Percentiles rank a stretch among this genome's conserved stretches.
Conservation (phyloP, 306 rosid genomes). For the Citrullus colocynthis region DNA sequence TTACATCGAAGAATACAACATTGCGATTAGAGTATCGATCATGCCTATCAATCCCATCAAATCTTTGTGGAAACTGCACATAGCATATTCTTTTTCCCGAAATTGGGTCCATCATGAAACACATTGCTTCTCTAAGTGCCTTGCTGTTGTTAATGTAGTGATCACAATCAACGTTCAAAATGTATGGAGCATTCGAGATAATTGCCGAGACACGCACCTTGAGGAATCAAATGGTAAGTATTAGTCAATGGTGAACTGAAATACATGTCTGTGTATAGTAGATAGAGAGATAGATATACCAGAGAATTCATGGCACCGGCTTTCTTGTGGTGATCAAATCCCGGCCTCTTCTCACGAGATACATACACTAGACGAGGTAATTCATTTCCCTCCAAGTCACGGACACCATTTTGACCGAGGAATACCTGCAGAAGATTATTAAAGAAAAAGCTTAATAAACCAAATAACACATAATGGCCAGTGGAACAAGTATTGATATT, state of each 20-base stretch:
- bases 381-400: constrained; percentile 69
- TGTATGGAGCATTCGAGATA: constrained; percentile 80
- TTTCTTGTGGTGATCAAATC: constrained; percentile 85
- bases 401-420: constrained; percentile 89
- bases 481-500: neutral
- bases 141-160: constrained; percentile 91
- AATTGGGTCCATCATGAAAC: constrained; percentile 92
- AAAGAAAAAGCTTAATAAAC: neutral
- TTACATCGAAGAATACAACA: constrained; percentile 86
- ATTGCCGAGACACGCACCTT: constrained; percentile 82
- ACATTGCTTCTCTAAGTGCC: constrained; percentile 94
- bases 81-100: constrained; percentile 81
- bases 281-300: constrained; percentile 25
- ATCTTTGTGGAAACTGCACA: constrained; percentile 89
- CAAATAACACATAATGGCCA: neutral
- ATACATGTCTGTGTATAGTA: neutral
- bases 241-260: neutral
- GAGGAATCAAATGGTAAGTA: constrained; percentile 2
- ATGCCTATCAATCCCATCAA: constrained; percentile 84
- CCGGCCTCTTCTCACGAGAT: constrained; percentile 95
- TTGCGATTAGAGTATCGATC: constrained; percentile 93
- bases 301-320: constrained; percentile 93
- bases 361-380: constrained; percentile 76
- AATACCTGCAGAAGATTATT: constrained; percentile 43
- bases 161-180: constrained; percentile 87